These are phyloP conservation scores for Suhomyces coccinellae DNA, from an alignment of 1,139 yeast species.

Conservation along the genomic window DNA sequence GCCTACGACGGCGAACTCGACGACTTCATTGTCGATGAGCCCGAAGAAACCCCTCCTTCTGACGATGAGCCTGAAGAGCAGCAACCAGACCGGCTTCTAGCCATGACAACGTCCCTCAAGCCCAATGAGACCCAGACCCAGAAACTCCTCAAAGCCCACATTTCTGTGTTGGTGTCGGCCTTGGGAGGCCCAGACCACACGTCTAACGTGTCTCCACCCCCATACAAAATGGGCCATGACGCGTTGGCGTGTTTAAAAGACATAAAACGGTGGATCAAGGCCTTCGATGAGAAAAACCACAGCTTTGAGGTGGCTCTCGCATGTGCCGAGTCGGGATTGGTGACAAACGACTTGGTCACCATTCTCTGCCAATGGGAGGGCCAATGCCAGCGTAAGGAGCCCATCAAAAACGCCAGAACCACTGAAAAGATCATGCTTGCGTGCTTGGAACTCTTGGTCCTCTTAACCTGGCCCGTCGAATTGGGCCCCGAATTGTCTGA, in stretches of 20 bases:
- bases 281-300: slow-evolving; percentile 72
- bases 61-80: slow-evolving; percentile 19
- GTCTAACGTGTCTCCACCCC: slow-evolving; percentile 38
- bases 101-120: slow-evolving; percentile 29
- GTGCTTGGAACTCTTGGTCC: slow-evolving; percentile 76
- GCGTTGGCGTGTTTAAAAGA: slow-evolving; percentile 89
- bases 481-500: slow-evolving; percentile 46
- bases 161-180: slow-evolving; percentile 72
- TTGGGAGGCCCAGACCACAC: slow-evolving; percentile 78
- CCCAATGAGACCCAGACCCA: slow-evolving; percentile 43
- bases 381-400: slow-evolving; percentile 24
- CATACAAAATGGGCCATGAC: slow-evolving; percentile 85
- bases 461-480: slow-evolving; percentile 82
- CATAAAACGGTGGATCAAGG: slow-evolving; percentile 79
- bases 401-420: slow-evolving; percentile 30
- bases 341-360: slow-evolving; percentile 69
- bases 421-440: slow-evolving; percentile 68
- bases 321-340: slow-evolving; percentile 77
- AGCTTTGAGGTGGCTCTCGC: slow-evolving; percentile 85
- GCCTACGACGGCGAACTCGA: slow-evolving; percentile 13
- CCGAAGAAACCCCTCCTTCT: slow-evolving; percentile 12
- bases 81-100: slow-evolving; percentile 29
- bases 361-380: slow-evolving; percentile 78
- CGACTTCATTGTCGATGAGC: slow-evolving; percentile 17
- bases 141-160: slow-evolving; percentile 61